Evolutionary conservation across 2,329 filamentous ascomycete species (phyloP).

Genomic region (Cladosporium velox): DNA sequence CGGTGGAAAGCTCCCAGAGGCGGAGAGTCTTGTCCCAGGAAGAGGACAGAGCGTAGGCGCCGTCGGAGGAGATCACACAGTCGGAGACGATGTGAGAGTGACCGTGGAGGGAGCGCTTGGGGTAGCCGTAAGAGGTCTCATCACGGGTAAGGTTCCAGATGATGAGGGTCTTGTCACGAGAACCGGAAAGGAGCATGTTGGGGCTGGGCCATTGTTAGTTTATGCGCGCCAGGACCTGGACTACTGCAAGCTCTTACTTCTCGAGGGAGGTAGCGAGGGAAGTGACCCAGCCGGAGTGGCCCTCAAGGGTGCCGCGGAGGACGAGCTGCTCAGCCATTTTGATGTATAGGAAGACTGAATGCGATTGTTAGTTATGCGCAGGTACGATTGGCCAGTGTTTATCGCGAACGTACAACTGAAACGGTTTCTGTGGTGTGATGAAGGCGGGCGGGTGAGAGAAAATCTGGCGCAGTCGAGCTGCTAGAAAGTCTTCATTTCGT

Average conservation of each 20-base stretch:
- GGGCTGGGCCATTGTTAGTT: slow-evolving; percentile 59
- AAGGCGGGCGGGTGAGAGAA: slow-evolving; percentile 17
- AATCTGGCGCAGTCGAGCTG: slow-evolving; percentile 14
- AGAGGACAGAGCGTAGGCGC: slow-evolving; percentile 96
- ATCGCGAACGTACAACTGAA: slow-evolving; percentile 14
- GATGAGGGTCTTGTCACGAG: slow-evolving; percentile 98
- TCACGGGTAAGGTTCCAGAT: slow-evolving; percentile 99
- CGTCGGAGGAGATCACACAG: slow-evolving; percentile 99
- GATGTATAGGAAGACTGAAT: slow-evolving; percentile 24
- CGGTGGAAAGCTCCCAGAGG: slow-evolving; percentile 97
- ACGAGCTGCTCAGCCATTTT: slow-evolving; percentile 46
- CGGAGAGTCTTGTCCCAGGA: slow-evolving; percentile 99
- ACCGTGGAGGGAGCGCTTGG: slow-evolving; percentile 97
- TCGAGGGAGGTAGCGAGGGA: slow-evolving; percentile 97
- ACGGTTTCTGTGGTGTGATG: slow-evolving; percentile 12
- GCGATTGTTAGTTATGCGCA: slow-evolving; percentile 10
- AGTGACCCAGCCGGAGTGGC: slow-evolving; percentile 99
- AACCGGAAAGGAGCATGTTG: slow-evolving; percentile 98
- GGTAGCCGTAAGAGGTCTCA: slow-evolving; percentile 97
- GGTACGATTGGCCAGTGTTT: background rate
- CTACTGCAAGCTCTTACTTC: slow-evolving; percentile 64
- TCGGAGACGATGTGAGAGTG: slow-evolving; percentile 99
- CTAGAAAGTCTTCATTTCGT: slow-evolving; percentile 9
- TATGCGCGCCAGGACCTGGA: slow-evolving; percentile 15
- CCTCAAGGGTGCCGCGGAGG: slow-evolving; percentile 55